Conservation (phyloP, 164 flowering plant species). For the Platanus orientalis region DNA sequence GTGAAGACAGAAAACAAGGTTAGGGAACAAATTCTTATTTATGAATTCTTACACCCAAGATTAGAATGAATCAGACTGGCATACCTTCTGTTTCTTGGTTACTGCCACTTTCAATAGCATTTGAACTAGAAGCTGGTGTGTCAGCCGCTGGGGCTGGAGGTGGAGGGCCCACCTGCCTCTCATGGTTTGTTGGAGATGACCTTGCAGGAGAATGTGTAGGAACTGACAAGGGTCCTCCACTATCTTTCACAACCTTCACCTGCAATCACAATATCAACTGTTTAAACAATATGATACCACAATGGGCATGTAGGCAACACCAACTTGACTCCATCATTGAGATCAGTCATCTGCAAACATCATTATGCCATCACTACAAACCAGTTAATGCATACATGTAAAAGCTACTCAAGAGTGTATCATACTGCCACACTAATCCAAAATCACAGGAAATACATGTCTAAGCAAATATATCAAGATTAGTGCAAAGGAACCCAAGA, state of each 20-base stretch:
- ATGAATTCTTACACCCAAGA: not conserved
- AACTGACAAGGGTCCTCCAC: too few relatives aligned
- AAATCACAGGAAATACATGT: not conserved
- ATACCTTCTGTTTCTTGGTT: conserved; percentile 26
- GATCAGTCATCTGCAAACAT: not conserved
- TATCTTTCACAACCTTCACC: conserved; percentile 30
- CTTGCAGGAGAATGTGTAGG: conserved; percentile 18
- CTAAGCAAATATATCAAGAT: too few relatives aligned
- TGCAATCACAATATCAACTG: not conserved
- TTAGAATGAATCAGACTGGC: not conserved
- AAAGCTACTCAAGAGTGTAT: not conserved
- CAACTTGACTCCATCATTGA: not conserved
- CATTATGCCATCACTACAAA: not conserved
- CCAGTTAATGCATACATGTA: not conserved
- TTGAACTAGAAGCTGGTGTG: conserved; percentile 13
- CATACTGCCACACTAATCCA: not conserved
- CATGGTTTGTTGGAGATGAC: conserved; percentile 15
- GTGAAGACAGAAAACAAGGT: conserved; percentile 1
- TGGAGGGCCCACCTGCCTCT: conserved; percentile 17
- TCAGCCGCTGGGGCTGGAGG: conserved; percentile 14
- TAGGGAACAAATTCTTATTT: too few relatives aligned
- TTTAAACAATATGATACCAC: not conserved
- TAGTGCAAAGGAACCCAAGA: too few relatives aligned
- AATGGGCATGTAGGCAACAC: not conserved
- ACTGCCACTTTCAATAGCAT: conserved; percentile 19